A percentile compares a stretch with the other conserved stretches of the same genome.
Conservation (phyloP, 2,329 filamentous ascomycete genomes). For the Fusarium goolgardi region DNA sequence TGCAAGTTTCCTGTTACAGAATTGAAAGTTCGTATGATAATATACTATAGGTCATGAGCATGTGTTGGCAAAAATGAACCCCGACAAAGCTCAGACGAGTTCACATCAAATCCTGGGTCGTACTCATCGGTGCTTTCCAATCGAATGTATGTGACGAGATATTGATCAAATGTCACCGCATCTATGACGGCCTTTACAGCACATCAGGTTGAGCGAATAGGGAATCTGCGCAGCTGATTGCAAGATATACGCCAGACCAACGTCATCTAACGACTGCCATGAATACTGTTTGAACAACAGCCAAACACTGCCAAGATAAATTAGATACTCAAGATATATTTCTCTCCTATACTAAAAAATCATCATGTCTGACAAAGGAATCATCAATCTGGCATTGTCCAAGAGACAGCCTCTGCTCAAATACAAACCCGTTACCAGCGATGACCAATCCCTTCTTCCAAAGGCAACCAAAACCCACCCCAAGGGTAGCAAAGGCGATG, state of each 20-base stretch:
- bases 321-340: neutral
- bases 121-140: neutral
- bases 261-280: neutral
- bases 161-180: neutral
- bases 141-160: neutral
- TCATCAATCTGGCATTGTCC: constrained; percentile 12
- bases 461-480: constrained; percentile 35
- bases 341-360: neutral
- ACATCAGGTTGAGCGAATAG: neutral
- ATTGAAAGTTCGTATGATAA: no score
- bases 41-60: neutral
- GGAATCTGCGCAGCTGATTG: neutral
- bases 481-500: constrained; percentile 17
- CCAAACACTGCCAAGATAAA: neutral
- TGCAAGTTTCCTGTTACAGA: neutral
- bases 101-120: neutral
- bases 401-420: constrained; percentile 31
- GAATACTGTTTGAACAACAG: neutral
- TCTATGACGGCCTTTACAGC: neutral
- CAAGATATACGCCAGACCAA: constrained; percentile 16
- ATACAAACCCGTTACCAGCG: constrained; percentile 8
- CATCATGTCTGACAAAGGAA: constrained; percentile 29
- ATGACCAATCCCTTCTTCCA: constrained; percentile 16
- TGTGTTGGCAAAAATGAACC: neutral
- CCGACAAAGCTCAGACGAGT: neutral